These are phyloP conservation scores for Hypomontagnella monticulosa DNA, from an alignment of 495 filamentous ascomycete species.

Conservation along the genomic window DNA sequence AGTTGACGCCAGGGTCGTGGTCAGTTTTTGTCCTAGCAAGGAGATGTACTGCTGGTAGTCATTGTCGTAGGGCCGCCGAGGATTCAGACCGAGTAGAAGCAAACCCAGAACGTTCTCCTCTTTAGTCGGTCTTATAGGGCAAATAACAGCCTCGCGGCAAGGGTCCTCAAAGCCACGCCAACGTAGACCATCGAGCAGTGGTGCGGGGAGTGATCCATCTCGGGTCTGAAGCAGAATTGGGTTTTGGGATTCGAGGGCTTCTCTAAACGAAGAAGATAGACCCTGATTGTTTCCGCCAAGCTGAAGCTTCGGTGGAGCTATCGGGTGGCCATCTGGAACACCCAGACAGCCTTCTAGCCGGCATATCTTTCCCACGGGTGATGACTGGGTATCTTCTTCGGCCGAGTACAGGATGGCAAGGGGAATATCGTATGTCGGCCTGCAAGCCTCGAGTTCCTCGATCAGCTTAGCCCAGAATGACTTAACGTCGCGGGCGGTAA, in stretches of 20 bases:
- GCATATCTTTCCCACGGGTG: conserved; percentile 66
- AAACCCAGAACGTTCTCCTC: conserved; percentile 70
- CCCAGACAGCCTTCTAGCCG: conserved; percentile 68
- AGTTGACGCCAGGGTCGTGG: conserved; percentile 74
- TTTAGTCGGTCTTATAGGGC: conserved; percentile 74
- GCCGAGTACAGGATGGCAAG: conserved; percentile 72
- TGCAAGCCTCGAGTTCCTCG: conserved; percentile 67
- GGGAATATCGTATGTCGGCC: conserved; percentile 62
- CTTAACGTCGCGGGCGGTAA: conserved; percentile 70
- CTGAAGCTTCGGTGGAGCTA: conserved; percentile 63
- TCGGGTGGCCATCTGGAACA: conserved; percentile 67
- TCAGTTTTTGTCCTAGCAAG: conserved; percentile 72
- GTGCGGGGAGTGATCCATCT: conserved; percentile 64
- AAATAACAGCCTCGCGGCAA: conserved; percentile 72
- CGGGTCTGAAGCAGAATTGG: conserved; percentile 66
- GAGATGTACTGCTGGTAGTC: conserved; percentile 75
- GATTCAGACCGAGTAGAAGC: conserved; percentile 73
- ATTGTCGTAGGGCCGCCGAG: conserved; percentile 72
- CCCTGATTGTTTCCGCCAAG: conserved; percentile 68
- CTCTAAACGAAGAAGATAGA: conserved; percentile 69
- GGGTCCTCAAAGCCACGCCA: conserved; percentile 72
- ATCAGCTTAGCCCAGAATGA: conserved; percentile 68
- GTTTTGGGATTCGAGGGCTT: conserved; percentile 65
- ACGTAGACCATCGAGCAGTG: conserved; percentile 65
- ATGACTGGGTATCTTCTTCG: conserved; percentile 62